Base-by-base conservation (phyloP, 1,284 basidiomycete species). In the Ceratobasidium sp. region DNA sequence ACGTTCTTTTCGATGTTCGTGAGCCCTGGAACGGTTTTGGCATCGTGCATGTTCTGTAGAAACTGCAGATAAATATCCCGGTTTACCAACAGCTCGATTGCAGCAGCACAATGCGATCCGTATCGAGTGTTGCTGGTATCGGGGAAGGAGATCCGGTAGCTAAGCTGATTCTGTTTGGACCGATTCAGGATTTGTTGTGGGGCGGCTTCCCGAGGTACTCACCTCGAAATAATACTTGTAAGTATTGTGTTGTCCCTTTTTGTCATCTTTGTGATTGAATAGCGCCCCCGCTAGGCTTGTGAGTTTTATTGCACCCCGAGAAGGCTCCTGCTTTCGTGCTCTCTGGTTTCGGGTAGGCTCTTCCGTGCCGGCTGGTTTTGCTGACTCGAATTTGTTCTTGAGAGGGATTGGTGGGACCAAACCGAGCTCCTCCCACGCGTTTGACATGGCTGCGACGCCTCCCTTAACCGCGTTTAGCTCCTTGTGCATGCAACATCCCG, bases 401-500 rank as follows among this genome's bases (percentile, higher is more conserved):
- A 86, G 80, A 0, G 75, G 52, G 2, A 83, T 78, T 1, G 83
- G 84, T 6, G 67, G 64, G n/a, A 68, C 26, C 0, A 82, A 56
- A 5, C 78, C 56, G 10, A 67, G 20, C 59, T 79, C 26, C 1
- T 40, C 61, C 83, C 84, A 86, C n/a, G 70, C 81, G 3, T 44
- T 77, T 33, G 67, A 23, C 83, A 85, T 83, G 2, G 56, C 71
- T 5, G 57, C 69, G 56, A 82, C 81, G 0, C 86, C 85, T 1
- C 83, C 85, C 67, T 84, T 84, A 38, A 86, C 81, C 20, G 79
- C 76, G 78, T 87, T 87, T 13, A 84, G 80, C 13, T 86, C 85
- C 77, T 87, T 87, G 79, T 87, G 86, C 84, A 85, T 85, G 52
- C 83, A 83, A 78, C 86, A 87, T 0, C 86, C 84, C 7, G 80